Evolutionary conservation across 2,329 filamentous ascomycete species (phyloP).

Genomic region (Onygena corvina): DNA sequence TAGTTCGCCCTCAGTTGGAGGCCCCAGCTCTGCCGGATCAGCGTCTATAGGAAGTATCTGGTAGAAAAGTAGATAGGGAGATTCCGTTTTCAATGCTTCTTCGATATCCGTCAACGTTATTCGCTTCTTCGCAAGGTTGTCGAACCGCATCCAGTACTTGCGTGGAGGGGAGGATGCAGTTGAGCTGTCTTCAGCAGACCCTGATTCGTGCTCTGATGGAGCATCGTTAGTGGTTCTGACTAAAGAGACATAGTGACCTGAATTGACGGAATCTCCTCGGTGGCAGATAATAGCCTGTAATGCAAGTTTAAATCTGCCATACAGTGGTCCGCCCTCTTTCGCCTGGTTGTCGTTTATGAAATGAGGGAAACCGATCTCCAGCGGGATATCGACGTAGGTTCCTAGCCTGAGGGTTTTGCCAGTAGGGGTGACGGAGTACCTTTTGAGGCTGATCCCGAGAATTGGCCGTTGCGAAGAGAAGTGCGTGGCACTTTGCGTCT

Average conservation of each 20-base stretch:
- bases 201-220: slow-evolving; percentile 12
- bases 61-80: slow-evolving; percentile 90
- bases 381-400: slow-evolving; percentile 82
- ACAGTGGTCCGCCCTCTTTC: slow-evolving; percentile 54
- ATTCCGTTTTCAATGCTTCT: slow-evolving; percentile 67
- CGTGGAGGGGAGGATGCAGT: slow-evolving; percentile 46
- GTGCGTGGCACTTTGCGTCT: slow-evolving; percentile 80
- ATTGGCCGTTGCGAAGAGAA: slow-evolving; percentile 74
- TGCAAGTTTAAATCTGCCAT: slow-evolving; percentile 84
- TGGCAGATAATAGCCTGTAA: slow-evolving; percentile 90
- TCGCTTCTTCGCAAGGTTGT: slow-evolving; percentile 65
- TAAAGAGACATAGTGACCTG: slow-evolving; percentile 83
- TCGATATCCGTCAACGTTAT: slow-evolving; percentile 69
- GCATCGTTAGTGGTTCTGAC: slow-evolving; percentile 52
- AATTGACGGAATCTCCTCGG: slow-evolving; percentile 69
- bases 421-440: slow-evolving; percentile 63
- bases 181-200: slow-evolving; percentile 16
- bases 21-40: slow-evolving; percentile 33
- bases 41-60: slow-evolving; percentile 82
- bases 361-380: slow-evolving; percentile 70
- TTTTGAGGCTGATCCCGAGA: slow-evolving; percentile 82
- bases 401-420: slow-evolving; percentile 60
- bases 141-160: slow-evolving; percentile 79
- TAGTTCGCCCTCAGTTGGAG: slow-evolving; percentile 1
- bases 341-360: slow-evolving; percentile 74